Conservation (phyloP, 345 rosid species). For the Chamaenerion angustifolium region DNA sequence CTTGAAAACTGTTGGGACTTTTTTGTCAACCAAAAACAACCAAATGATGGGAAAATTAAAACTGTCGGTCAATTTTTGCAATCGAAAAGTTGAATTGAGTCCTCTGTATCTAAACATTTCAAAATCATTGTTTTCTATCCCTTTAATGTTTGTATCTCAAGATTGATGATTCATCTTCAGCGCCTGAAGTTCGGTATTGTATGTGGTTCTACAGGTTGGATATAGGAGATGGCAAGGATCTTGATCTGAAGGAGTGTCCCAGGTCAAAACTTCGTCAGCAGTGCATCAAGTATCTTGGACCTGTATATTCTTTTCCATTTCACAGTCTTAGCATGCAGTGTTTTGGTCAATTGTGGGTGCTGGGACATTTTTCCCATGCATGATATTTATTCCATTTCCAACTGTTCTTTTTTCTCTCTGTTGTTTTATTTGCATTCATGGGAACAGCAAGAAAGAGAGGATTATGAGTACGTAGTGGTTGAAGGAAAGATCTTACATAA, state of each 20-base stretch:
- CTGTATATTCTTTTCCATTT: constrained; percentile 32
- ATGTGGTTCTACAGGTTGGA: constrained; percentile 50
- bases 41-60: too few species aligned
- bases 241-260: constrained; percentile 51
- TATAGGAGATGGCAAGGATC: constrained; percentile 69
- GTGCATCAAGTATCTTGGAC: constrained; percentile 82
- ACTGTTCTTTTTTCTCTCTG: not conserved
- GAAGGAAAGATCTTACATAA: constrained; percentile 61
- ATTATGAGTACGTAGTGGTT: constrained; percentile 45
- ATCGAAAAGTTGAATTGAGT: too few species aligned
- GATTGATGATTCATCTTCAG: not conserved
- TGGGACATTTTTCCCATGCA: constrained; percentile 4
- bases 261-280: constrained; percentile 60
- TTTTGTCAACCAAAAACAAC: too few species aligned
- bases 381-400: not conserved
- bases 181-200: not conserved
- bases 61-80: too few species aligned
- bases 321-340: not conserved
- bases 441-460: constrained; percentile 78
- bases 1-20: too few species aligned
- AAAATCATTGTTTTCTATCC: too few species aligned
- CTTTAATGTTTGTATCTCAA: too few species aligned
- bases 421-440: constrained; percentile 2
- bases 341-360: not conserved
- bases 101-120: too few species aligned